phyloP scores from a whole-genome alignment of 2,329 filamentous ascomycete species.

The Cordyceps cicadae region DNA sequence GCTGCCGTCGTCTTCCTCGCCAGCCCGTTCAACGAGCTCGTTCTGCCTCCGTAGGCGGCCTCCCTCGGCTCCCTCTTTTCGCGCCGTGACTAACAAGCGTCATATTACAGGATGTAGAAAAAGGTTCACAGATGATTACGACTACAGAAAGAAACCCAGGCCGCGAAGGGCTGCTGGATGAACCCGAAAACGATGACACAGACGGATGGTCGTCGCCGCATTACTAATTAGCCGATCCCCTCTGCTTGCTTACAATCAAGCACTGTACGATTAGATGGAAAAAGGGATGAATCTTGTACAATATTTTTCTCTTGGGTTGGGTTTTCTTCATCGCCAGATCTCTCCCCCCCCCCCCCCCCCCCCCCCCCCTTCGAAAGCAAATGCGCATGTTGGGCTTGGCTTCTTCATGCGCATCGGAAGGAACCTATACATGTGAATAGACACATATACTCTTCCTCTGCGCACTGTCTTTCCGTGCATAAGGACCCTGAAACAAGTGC shows the following conservation, averaged over 20 bases:
- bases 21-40: constrained; percentile 58
- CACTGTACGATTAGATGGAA: constrained; percentile 5
- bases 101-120: not conserved
- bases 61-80: not conserved
- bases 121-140: not conserved
- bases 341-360: too few species aligned
- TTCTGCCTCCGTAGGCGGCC: constrained; percentile 53
- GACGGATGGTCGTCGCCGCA: not conserved
- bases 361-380: not conserved
- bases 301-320: not conserved
- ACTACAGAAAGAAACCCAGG: not conserved
- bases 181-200: not conserved
- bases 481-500: not conserved
- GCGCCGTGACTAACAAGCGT: not conserved
- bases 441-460: not conserved
- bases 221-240: not conserved
- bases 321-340: not conserved
- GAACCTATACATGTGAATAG: not conserved
- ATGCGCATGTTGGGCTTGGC: not conserved
- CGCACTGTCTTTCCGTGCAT: not conserved
- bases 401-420: not conserved
- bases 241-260: not conserved
- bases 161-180: not conserved
- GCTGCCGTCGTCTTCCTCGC: constrained; percentile 58
- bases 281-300: constrained; percentile 7